Evolutionary conservation across 768 basidiomycete genomes (phyloP), one percentile per base, ranked within the genome.

Genomic region (Lactarius pseudohatsudake): DNA sequence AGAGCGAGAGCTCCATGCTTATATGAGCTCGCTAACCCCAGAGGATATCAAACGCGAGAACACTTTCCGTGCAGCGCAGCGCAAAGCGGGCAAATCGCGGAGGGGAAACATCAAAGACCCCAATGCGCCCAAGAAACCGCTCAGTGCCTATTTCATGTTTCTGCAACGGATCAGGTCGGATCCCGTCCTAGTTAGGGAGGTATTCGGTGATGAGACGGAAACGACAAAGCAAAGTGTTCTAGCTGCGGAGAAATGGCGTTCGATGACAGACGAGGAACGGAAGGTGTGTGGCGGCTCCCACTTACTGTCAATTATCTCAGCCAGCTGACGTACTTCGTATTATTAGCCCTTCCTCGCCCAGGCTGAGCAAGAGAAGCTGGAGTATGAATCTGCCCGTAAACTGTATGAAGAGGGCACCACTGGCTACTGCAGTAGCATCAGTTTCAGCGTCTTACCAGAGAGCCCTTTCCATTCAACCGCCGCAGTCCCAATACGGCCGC

Each of bases 101-200:
- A 92, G 90, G 83, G 90, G 90, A 71, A 97, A 97, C 75, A 91
- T 97, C 78, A 96, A 96, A 80, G 94, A 97, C 75, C 94, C 94
- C 40, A 96, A 97, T 74, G 95, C 94, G 9, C 95, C 95, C 3
- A 96, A 94, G 86, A 96, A 96, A 74, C 95, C 95, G 7, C 85
- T 96, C 54, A 90, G 87, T 74, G 94, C 95, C 0, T 97, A 96
- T 74, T 96, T 97, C 70, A 91, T 96, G 88, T 97, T 95, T 81
- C 76, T 96, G 70, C 94, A 95, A 75, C 86, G 89, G 55, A 97
- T 97, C 71, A 83, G 95, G 67, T 88, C 91, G 61, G 87, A 91
- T 72, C 84, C 86, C 2, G 79, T 80, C 41, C 77, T 96, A n/a
- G 90, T 92, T 11, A 81, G 75, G 66, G 88, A 89, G 15, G 87